A percentile compares a stretch with the other conserved stretches of the same genome.
Conservation (phyloP, 495 filamentous ascomycete genomes). For the Lepraria neglecta region DNA sequence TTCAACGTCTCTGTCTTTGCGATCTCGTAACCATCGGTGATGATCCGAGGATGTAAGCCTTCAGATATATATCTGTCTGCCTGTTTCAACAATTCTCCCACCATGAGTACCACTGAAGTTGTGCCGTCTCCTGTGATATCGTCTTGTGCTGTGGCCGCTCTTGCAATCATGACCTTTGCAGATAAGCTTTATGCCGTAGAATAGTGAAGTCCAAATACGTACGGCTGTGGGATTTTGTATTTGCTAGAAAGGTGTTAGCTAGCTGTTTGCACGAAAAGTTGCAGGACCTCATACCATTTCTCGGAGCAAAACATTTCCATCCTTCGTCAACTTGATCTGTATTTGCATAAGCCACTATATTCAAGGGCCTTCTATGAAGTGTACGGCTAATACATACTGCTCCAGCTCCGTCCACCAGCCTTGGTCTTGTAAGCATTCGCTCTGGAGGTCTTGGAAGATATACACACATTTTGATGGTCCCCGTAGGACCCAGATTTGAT, state of each 20-base stretch:
- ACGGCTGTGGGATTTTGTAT: conserved; percentile 85
- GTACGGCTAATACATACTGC: conserved; percentile 52
- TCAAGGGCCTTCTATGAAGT: background rate
- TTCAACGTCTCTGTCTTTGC: conserved; percentile 90
- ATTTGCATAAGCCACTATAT: conserved; percentile 21
- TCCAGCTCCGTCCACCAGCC: conserved; percentile 93
- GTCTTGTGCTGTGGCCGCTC: conserved; percentile 95
- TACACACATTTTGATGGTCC: conserved; percentile 91
- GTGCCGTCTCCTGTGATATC: conserved; percentile 98
- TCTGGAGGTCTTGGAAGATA: background rate
- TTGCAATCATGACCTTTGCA: conserved; percentile 83
- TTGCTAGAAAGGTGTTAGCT: conserved; percentile 47
- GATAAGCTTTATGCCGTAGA: conserved; percentile 10
- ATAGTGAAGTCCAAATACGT: conserved; percentile 35
- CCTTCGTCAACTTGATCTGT: conserved; percentile 98
- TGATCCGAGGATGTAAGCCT: conserved; percentile 89
- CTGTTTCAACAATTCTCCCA: conserved; percentile 96
- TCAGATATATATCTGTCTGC: conserved; percentile 91
- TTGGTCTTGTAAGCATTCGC: conserved; percentile 38
- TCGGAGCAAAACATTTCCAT: conserved; percentile 88
- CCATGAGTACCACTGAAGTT: conserved; percentile 89
- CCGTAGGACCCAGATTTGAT: conserved; percentile 88
- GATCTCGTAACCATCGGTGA: conserved; percentile 96
- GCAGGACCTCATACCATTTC: conserved; percentile 70
- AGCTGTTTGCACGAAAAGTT: background rate